phyloP scores from a whole-genome alignment of 495 filamentous ascomycete species.

The Thozetella sp. region DNA sequence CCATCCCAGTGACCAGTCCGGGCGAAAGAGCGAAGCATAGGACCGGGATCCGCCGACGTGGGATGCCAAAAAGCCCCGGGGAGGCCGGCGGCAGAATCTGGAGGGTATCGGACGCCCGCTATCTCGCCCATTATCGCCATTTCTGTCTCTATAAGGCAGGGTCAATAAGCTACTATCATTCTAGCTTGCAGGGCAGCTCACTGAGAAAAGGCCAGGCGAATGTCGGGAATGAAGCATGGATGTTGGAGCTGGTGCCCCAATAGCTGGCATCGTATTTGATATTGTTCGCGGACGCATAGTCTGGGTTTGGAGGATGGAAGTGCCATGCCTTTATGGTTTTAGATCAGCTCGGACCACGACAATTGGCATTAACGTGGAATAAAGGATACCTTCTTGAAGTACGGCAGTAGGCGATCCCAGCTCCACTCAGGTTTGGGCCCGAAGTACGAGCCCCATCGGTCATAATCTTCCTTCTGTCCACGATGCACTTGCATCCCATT shows the following conservation, averaged over 20 bases:
- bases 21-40: conserved; percentile 33
- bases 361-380: neutral
- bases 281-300: conserved; percentile 21
- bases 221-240: conserved; percentile 35
- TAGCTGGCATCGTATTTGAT: conserved; percentile 34
- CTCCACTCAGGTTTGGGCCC: conserved; percentile 32
- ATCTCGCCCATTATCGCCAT: conserved; percentile 36
- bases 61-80: conserved; percentile 39
- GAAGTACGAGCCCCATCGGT: conserved; percentile 42
- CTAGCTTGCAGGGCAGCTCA: conserved; percentile 1
- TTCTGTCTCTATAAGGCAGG: conserved; percentile 15
- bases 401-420: conserved; percentile 46
- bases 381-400: conserved; percentile 30
- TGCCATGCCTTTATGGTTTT: conserved; percentile 27
- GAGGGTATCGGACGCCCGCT: conserved; percentile 32
- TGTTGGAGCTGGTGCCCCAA: conserved; percentile 36
- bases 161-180: neutral
- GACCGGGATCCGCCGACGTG: conserved; percentile 35
- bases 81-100: conserved; percentile 34
- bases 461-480: conserved; percentile 41
- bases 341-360: neutral
- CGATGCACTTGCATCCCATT: conserved; percentile 47
- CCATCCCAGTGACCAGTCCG: conserved; percentile 37
- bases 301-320: conserved; percentile 29
- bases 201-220: conserved; percentile 32